These are phyloP conservation scores for Tagetes erecta DNA, from an alignment of 129 eudicot species.

Conservation along the genomic window DNA sequence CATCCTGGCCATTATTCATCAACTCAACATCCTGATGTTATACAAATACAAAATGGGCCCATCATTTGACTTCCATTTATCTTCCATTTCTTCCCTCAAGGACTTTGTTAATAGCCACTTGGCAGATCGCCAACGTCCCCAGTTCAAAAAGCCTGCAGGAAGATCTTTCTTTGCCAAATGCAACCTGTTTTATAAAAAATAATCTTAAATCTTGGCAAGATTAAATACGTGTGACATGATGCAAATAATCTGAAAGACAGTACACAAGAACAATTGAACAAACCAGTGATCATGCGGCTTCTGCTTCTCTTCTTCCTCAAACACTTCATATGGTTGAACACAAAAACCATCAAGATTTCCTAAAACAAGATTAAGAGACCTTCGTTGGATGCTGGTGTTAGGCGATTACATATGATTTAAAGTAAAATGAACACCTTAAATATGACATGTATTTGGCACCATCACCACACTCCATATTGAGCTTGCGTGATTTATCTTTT, in stretches of 20 bases:
- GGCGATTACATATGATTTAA: slow-evolving; percentile 13
- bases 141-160: slow-evolving; percentile 52
- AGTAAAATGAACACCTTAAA: slow-evolving; percentile 53
- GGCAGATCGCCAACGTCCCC: slow-evolving; percentile 55
- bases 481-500: slow-evolving; percentile 51
- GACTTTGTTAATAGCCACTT: slow-evolving; percentile 42
- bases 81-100: slow-evolving; percentile 61
- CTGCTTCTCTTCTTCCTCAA: slow-evolving; percentile 85
- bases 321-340: slow-evolving; percentile 78
- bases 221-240: not conserved
- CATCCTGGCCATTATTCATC: slow-evolving; percentile 33
- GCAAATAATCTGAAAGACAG: slow-evolving; percentile 4
- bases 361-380: slow-evolving; percentile 71
- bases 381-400: slow-evolving; percentile 58
- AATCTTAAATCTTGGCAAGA: not conserved
- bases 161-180: slow-evolving; percentile 63
- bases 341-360: slow-evolving; percentile 66
- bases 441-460: slow-evolving; percentile 98
- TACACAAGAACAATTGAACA: slow-evolving; percentile 18
- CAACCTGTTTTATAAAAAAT: slow-evolving; percentile 41
- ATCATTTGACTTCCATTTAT: slow-evolving; percentile 41
- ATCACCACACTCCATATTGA: slow-evolving; percentile 60
- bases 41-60: slow-evolving; percentile 12
- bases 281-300: slow-evolving; percentile 79
- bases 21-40: not conserved